Evolutionary conservation across 75 land plant genomes (phyloP), one percentile per base, ranked within the genome.

Genomic region (Cryptomeria japonica): DNA sequence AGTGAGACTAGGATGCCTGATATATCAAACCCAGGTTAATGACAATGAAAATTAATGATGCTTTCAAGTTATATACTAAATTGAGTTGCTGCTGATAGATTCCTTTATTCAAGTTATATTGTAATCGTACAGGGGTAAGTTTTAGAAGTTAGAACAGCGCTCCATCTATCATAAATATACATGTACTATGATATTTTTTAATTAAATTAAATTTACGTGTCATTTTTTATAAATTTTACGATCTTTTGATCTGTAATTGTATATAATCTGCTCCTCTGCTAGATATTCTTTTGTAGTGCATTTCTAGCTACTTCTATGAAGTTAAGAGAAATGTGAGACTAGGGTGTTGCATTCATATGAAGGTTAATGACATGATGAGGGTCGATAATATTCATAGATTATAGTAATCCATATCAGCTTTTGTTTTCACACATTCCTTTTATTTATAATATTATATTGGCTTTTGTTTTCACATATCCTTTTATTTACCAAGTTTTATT

Each of bases 61-160:
- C 39, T 22, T 25, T 80, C 9, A 25, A 8, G 25, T 44, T 44
- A 8, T 80, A 80, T 80, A 41, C 46, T 42, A 41, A 41, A 41
- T 80, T 80, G 47, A 18, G 32, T 44, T 41, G 44, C 31, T 22
- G n/a, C 83, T 80, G 83, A 42, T 10, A 80, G n/a, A 8, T 80
- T 80, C 83, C 83, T 22, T 80, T 44, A 42, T 28, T 44, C 47
- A 44, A 16, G 83, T 44, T 42, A 80, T 80, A 25, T 80, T 80
- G 83, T 80, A 80, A 80, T 42, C 83, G 18, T 76, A 78, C 80
- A 38, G 3, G 44, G n/a, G 83, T 51, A 44, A 28, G 64, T 80
- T 80, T 42, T 39, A 19, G 19, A 80, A 25, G 41, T 42, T 39
- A 19, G 19, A 80, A 25, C 25, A 10, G n/a, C 8, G 25, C 83